Evolutionary conservation across 2,329 filamentous ascomycete species (phyloP).

Genomic region (Calonectria pauciramosa): DNA sequence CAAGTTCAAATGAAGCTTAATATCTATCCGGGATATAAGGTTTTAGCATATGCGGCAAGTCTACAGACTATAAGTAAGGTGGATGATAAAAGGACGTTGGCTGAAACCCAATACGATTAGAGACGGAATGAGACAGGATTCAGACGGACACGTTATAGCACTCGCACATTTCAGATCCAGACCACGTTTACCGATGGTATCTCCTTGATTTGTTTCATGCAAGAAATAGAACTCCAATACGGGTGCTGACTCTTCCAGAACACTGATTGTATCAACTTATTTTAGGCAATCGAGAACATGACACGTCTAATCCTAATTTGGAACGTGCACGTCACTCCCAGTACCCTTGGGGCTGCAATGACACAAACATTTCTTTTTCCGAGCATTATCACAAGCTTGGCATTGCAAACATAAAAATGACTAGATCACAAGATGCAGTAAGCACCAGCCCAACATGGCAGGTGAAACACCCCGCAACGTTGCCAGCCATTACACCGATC

Average conservation of each 20-base stretch:
- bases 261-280: background rate
- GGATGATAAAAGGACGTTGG: background rate
- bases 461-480: background rate
- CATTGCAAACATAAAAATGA: background rate
- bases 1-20: background rate
- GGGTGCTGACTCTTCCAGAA: background rate
- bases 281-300: background rate
- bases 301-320: background rate
- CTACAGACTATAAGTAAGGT: too few species aligned
- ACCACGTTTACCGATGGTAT: background rate
- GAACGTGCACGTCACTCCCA: background rate
- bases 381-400: background rate
- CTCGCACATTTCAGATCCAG: background rate
- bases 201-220: background rate
- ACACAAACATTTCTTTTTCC: background rate
- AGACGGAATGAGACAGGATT: background rate
- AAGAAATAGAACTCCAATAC: background rate
- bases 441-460: background rate
- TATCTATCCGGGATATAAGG: background rate
- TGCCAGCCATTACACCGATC: background rate
- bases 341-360: background rate
- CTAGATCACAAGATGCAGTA: background rate
- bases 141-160: background rate
- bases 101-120: background rate
- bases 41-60: background rate